A percentile compares a stretch with the other conserved stretches of the same genome.
phyloP scores from a whole-genome alignment of 179 eudicot species.

The Heliamphora pulchella region DNA sequence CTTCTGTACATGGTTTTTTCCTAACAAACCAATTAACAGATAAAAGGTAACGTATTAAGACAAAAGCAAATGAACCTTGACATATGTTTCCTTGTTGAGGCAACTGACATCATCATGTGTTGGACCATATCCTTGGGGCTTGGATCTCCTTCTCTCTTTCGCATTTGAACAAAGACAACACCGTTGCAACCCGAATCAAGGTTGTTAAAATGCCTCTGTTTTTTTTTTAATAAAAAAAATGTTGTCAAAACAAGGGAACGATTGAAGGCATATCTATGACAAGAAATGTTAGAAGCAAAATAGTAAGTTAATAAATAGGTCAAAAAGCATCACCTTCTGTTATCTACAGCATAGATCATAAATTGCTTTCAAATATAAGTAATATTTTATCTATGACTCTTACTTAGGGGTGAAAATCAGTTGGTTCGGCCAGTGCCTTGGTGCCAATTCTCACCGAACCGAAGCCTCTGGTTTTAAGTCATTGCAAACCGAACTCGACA shows the following conservation, averaged over 20 bases:
- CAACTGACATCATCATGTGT: constrained; percentile 71
- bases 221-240: not conserved
- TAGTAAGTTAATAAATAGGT: not conserved
- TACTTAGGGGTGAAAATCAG: no score
- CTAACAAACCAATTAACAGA: not conserved
- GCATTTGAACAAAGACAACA: constrained; percentile 77
- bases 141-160: constrained; percentile 72
- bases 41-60: not conserved
- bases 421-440: no score
- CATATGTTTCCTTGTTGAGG: constrained; percentile 68
- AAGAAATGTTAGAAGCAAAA: not conserved
- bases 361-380: not conserved
- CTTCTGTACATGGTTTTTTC: not conserved
- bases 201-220: constrained; percentile 73
- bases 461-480: no score
- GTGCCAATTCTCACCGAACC: no score
- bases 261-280: not conserved
- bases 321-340: not conserved
- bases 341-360: not conserved
- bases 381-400: not conserved
- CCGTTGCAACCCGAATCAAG: constrained; percentile 97
- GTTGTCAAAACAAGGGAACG: not conserved
- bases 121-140: constrained; percentile 69
- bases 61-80: constrained; percentile 51
- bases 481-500: no score